Conservation (phyloP, 1,284 basidiomycete genomes). For the Fomitopsis pinicola region DNA sequence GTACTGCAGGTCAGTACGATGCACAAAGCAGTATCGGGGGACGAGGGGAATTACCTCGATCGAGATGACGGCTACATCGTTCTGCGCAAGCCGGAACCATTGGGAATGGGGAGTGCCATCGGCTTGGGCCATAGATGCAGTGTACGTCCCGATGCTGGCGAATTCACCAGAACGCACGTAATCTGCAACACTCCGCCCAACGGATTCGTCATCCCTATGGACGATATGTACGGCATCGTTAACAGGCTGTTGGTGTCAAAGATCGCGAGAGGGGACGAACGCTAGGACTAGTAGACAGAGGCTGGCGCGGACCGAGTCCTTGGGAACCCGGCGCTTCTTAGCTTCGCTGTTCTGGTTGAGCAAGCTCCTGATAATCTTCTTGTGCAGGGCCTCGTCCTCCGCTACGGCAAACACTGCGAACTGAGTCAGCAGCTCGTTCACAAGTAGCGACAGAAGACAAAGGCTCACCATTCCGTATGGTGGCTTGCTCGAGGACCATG, state of each 20-base stretch:
- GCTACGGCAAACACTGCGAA: neutral
- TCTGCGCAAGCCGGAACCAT: neutral
- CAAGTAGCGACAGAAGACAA: neutral
- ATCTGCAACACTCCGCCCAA: constrained; percentile 2
- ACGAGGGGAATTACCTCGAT: neutral
- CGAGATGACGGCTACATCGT: neutral
- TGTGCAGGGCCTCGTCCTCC: neutral
- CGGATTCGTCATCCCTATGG: neutral
- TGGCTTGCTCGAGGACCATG: neutral
- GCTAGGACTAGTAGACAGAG: neutral
- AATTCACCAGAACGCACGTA: constrained; percentile 1
- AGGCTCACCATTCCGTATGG: neutral
- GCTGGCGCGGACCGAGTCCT: neutral
- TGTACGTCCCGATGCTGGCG: constrained; percentile 1
- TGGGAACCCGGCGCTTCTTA: neutral
- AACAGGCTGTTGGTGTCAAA: no score
- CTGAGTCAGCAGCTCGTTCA: neutral
- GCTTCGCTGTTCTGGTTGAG: neutral
- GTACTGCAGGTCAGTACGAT: neutral
- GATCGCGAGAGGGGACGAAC: neutral
- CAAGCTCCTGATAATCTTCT: neutral
- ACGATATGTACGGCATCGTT: neutral
- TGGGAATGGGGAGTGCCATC: neutral
- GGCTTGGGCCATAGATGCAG: constrained; percentile 2
- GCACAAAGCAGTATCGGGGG: no score